Conservation (phyloP, 192 early-diverging fungal genomes). For the Allomyces javanicus region DNA sequence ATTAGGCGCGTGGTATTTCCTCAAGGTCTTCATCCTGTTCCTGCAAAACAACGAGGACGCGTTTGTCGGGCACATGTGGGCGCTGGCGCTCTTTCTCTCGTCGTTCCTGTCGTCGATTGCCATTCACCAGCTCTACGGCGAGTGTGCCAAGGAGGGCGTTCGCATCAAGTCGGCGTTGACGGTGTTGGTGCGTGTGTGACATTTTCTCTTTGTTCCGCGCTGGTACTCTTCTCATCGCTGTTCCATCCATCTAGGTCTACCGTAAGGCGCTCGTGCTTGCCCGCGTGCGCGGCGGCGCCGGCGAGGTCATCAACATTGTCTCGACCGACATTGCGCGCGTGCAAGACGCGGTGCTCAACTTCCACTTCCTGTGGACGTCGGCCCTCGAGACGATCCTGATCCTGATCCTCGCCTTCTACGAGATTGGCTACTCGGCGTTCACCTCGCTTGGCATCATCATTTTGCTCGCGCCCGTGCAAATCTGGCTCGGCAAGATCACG, state of each 20-base stretch:
- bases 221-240: not conserved
- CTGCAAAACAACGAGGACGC: slow-evolving; percentile 12
- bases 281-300: slow-evolving; percentile 38
- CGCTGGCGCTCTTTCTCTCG: slow-evolving; percentile 19
- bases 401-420: slow-evolving; percentile 1
- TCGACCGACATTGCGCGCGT: slow-evolving; percentile 52
- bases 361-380: slow-evolving; percentile 55
- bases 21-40: slow-evolving; percentile 19
- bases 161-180: slow-evolving; percentile 6
- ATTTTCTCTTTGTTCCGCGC: not conserved
- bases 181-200: not conserved
- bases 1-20: slow-evolving; percentile 35
- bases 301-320: slow-evolving; percentile 48
- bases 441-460: slow-evolving; percentile 22
- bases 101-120: slow-evolving; percentile 9
- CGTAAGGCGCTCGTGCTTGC: slow-evolving; percentile 44
- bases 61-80: slow-evolving; percentile 6
- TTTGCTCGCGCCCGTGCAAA: slow-evolving; percentile 40
- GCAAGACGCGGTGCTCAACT: slow-evolving; percentile 46
- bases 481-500: slow-evolving; percentile 24
- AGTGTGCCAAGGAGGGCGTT: slow-evolving; percentile 18
- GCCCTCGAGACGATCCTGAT: slow-evolving; percentile 29
- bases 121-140: slow-evolving; percentile 21
- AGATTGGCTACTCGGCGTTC: slow-evolving; percentile 5
- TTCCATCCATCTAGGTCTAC: slow-evolving; percentile 47